A percentile compares a stretch with the other conserved stretches of the same genome.
phyloP scores from a whole-genome alignment of 2,329 filamentous ascomycete species.

The Alternaria dauci region DNA sequence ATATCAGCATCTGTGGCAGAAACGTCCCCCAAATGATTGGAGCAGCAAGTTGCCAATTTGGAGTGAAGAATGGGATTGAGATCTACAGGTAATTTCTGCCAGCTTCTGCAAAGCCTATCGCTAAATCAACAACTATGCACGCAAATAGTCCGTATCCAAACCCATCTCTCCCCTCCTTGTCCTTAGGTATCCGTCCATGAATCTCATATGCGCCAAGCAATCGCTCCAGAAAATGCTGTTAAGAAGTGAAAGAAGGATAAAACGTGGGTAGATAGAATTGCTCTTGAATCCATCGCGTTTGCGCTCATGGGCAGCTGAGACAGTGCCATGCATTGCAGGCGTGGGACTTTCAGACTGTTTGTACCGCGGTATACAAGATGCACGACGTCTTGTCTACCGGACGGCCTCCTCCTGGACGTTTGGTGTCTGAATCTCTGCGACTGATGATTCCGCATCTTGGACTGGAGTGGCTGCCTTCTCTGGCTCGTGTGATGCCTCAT shows the following conservation, averaged over 20 bases:
- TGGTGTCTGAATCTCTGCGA: constrained; percentile 36
- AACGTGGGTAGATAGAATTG: background rate
- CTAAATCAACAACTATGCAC: constrained; percentile 20
- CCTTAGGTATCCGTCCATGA: constrained; percentile 40
- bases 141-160: constrained; percentile 33
- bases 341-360: background rate
- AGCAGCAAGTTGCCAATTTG: background rate
- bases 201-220: constrained; percentile 41
- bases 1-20: background rate
- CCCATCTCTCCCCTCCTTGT: constrained; percentile 17
- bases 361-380: background rate
- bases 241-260: constrained; percentile 27
- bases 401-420: constrained; percentile 33
- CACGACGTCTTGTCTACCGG: constrained; percentile 23
- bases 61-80: constrained; percentile 29
- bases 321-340: background rate
- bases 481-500: constrained; percentile 13
- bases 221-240: constrained; percentile 50
- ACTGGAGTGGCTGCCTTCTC: constrained; percentile 23
- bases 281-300: constrained; percentile 1
- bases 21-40: background rate
- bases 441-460: constrained; percentile 32
- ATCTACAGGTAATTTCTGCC: constrained; percentile 23
- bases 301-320: background rate
- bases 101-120: constrained; percentile 15